Base-by-base conservation (phyloP, 2,329 filamentous ascomycete genomes). In the Xylaria sp. region DNA sequence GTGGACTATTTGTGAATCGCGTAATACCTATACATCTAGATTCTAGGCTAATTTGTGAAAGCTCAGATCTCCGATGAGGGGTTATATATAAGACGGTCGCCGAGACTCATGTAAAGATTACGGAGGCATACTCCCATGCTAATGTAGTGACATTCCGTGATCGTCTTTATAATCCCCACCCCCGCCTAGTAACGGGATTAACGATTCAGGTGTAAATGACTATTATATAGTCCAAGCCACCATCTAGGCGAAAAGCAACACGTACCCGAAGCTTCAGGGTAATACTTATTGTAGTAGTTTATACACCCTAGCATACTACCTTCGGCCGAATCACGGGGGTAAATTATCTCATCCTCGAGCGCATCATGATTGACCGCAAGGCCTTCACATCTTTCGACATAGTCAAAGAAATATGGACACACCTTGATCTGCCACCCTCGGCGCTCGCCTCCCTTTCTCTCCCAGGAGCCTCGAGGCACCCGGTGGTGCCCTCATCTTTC, bases 401-500 rank as follows among this genome's bases (percentile, higher is more conserved):
- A 22, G 69, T 72, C 10, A 44, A 31, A 17, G 71, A 72, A 31
- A 64, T 71, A 29, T 72, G 71, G 71, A 39, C 38, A 5, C 63
- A 67, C 11, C 69, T 72, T 3, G 69, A 61, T 0, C 65, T 72
- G 0, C 71, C 71, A 3, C 15, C 59, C 1, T 54, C 61, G 6
- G 69, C 69, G 9, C 67, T 72, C 22, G 20, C 61, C 0, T 68
- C 67, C 3, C 65, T 72, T 6, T 65, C 55, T n/a, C 61, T 72
- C 0, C 69, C 69, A 1, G 63, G 55, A 1, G 61, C 61, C 4
- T 17, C 57, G 13, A 55, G 42, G 11, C 4, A 77, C 76, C 3
- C 73, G 81, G 1, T 81, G 81, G 0, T 87, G 84, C 1, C 58
- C 2, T 69, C 69, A 20, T 88, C 85, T 0, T 88, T 83, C 78